A percentile compares a stretch with the other conserved stretches of the same genome.
These are phyloP conservation scores for Magnolia officinalis DNA, from an alignment of 164 flowering plant genomes.

Conservation along the genomic window DNA sequence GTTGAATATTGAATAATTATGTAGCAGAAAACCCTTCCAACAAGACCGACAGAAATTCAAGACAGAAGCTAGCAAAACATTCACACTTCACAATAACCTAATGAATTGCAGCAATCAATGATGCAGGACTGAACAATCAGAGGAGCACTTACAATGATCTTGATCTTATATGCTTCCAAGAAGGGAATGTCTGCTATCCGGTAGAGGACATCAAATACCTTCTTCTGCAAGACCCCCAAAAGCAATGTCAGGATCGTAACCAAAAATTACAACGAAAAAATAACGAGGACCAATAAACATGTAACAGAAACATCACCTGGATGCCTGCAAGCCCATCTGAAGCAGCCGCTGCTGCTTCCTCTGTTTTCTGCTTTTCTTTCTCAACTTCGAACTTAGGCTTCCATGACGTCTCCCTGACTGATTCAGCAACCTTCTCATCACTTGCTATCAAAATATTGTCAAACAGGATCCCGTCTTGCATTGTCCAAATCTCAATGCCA, in stretches of 20 bases:
- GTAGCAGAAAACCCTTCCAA: no score
- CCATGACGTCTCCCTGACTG: conserved; percentile 60
- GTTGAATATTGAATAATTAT: no score
- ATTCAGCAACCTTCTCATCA: conserved; percentile 67
- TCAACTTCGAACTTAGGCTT: conserved; percentile 80
- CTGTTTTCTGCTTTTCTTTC: conserved; percentile 82
- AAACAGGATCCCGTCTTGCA: conserved; percentile 99
- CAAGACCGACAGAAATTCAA: no score
- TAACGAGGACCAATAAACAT: background rate
- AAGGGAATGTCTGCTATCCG: conserved; percentile 73
- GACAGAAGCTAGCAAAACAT: no score
- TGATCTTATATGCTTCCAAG: conserved; percentile 52
- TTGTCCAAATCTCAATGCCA: conserved; percentile 99
- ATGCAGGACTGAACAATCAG: no score
- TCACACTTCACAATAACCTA: no score
- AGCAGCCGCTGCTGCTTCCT: conserved; percentile 49
- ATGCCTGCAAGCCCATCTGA: conserved; percentile 51
- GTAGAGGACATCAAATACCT: conserved; percentile 71
- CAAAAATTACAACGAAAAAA: background rate
- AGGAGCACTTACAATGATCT: conserved; percentile 54
- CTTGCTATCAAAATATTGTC: conserved; percentile 77
- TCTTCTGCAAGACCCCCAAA: conserved; percentile 43
- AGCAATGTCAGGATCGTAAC: background rate
- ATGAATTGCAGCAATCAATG: no score
- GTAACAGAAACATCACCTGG: conserved; percentile 44